phyloP scores from a whole-genome alignment of 352 stramenopile species.

The Phytophthora pisi region DNA sequence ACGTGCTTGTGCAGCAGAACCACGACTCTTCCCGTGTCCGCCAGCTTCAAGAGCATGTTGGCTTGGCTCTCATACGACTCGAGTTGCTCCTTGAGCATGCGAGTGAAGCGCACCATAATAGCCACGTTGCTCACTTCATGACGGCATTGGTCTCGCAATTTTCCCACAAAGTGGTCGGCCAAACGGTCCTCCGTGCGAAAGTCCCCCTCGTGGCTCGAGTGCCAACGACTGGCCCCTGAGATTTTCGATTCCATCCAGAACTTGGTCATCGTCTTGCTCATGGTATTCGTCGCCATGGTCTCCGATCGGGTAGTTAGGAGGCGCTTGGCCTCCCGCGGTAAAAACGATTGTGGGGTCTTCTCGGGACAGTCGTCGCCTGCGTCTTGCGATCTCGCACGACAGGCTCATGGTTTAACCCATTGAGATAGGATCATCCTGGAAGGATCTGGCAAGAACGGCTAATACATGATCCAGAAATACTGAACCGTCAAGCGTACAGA shows the following conservation, averaged over 20 bases:
- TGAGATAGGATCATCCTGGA: too few species aligned
- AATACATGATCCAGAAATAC: too few species aligned
- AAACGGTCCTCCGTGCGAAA: neutral
- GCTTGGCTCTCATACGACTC: neutral
- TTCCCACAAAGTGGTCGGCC: neutral
- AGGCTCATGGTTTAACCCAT: too few species aligned
- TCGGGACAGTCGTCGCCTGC: too few species aligned
- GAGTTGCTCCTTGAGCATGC: neutral
- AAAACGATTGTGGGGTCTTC: neutral
- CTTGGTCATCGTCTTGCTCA: slow-evolving; percentile 1
- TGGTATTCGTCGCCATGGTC: neutral
- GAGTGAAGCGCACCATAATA: neutral
- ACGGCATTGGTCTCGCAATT: neutral
- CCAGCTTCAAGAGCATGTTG: neutral
- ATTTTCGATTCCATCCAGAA: neutral
- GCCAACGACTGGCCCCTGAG: neutral
- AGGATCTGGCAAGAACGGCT: too few species aligned
- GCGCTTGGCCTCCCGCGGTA: neutral
- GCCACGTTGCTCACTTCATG: neutral
- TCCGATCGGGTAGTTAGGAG: neutral
- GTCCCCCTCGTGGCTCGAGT: neutral
- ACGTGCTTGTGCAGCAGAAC: neutral
- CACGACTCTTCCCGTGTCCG: neutral
- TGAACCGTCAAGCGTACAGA: too few species aligned
- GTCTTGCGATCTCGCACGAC: too few species aligned